Evolutionary conservation across 169 alveolate species (phyloP).

Genomic region (Plasmodium cynomolgi): DNA sequence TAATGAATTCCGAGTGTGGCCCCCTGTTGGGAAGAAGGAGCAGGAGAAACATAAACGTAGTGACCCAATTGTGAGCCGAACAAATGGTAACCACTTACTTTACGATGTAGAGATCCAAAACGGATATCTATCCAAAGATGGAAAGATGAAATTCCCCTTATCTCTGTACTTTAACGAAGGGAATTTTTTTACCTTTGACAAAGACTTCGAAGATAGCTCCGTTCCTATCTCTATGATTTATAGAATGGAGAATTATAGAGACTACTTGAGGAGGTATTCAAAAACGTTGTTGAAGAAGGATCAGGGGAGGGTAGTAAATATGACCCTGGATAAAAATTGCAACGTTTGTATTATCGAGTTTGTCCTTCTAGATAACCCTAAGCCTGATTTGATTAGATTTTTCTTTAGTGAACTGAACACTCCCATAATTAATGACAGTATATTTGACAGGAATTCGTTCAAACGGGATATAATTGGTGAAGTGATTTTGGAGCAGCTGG

Average conservation of each 20-base stretch:
- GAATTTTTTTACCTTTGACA: slow-evolving; percentile 32
- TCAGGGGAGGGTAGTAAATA: background rate
- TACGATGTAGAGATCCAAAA: background rate
- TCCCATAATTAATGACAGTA: slow-evolving; percentile 69
- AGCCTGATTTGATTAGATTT: slow-evolving; percentile 46
- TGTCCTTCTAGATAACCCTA: slow-evolving; percentile 41
- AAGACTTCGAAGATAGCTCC: slow-evolving; percentile 4
- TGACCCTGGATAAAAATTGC: background rate
- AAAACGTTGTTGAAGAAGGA: background rate
- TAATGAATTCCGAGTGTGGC: background rate
- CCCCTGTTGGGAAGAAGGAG: background rate
- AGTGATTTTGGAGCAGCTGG: background rate
- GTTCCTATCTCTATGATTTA: slow-evolving; percentile 39
- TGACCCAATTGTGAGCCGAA: background rate
- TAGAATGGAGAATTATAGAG: slow-evolving; percentile 38
- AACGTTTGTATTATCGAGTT: slow-evolving; percentile 42
- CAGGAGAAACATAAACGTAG: background rate
- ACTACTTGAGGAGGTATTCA: slow-evolving; percentile 14
- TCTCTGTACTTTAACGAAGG: slow-evolving; percentile 57
- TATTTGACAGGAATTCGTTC: slow-evolving; percentile 33
- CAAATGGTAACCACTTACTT: background rate
- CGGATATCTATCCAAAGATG: background rate
- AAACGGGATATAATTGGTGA: slow-evolving; percentile 45
- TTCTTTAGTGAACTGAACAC: slow-evolving; percentile 65
- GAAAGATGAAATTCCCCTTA: slow-evolving; percentile 22